Evolutionary conservation across 345 rosid genomes (phyloP), one percentile per base, ranked within the genome.

Genomic region (Alliaria petiolata): DNA sequence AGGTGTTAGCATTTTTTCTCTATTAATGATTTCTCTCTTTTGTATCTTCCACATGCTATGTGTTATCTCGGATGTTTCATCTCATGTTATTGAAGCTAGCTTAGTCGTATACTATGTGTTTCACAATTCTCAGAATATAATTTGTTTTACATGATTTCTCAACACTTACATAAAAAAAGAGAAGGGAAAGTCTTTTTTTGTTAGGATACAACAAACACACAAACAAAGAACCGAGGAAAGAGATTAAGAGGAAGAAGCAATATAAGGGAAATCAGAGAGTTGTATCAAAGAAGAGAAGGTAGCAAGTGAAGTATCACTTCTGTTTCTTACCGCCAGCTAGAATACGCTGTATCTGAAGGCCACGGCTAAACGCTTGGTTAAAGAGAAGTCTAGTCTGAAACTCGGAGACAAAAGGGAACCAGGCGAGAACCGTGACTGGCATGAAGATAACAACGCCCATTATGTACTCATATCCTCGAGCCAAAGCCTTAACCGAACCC

Each of bases 361-460:
- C 98, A 80, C 98, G 75, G 80, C 98, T 93, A 85, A 93, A 93
- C 16, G 98, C 98, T 82, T 93, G 98, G 83, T 93, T 93, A 84
- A 86, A 91, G 22, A 93, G 87, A 75, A 93, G 85, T 72, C 98
- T 83, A 39, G 93, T 93, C 78, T 93, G 98, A 79, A 91, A 91
- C 58, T 93, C 98, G 0, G 96, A 87, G 15, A 93, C 98, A 16
- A 93, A 93, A 0, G 97, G 97, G 85, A 89, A 93, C 98, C 97
- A 91, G 3, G 98, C 98, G 14, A 90, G 82, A 8, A 85, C 74
- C 1, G 93, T 93, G 33, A 90, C 78, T 0, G 98, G 98, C 42
- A 70, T 59, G 73, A 91, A 87, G 62, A 93, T 83, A 2, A 79
- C 43, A 14, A 91, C 73, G 9, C 95, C 97, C 95, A 93, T 91